Base-by-base conservation (phyloP, 1,284 basidiomycete genomes). In the Tremellales sp. region DNA sequence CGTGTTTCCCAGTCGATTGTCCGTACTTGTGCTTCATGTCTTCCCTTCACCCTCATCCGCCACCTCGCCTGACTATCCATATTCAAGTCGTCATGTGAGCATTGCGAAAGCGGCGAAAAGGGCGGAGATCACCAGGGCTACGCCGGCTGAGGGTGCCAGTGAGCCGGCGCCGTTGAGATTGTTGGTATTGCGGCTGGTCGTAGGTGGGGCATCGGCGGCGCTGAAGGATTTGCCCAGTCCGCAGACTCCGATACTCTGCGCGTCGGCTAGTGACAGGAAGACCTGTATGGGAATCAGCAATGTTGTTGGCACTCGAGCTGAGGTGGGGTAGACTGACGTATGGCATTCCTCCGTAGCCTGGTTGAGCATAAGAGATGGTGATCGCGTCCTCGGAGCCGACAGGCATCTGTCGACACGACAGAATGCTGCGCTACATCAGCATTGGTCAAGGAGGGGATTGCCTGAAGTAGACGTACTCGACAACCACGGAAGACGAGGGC, bases 311-410 rank as follows among this genome's bases (percentile, higher is more conserved):
- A 42, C 24, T 35, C 31, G 42, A 12, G 19, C 25, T 6, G 37
- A 42, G 6, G 43, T 27, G 13, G 4, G n/a, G 33, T 15, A 4
- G 19, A 55, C 62, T 53, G 37, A 72, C 68, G 52, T 74, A 70
- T 26, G 72, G 72, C 57, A 65, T 60, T 24, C 72, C 72, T 17
- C 70, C 72, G 37, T 56, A 62, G 39, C 72, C 72, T 15, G 59
- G 35, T 8, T 52, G 52, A 31, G 61, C 43, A 56, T 74, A 74
- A 21, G 65, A 65, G 11, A 75, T 57, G 4, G 62, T 61, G 24
- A 75, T 53, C 12, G 70, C 68, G 23, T 60, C 64, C 36, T 62
- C 60, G 0, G 70, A 57, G 17, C 68, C 71, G 41, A 67, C 63
- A 15, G 58, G 56, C 44, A 54, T 67, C 21, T 59, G 48, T 12